phyloP scores from a whole-genome alignment of 1,284 basidiomycete genomes.

The Mycena sp. region DNA sequence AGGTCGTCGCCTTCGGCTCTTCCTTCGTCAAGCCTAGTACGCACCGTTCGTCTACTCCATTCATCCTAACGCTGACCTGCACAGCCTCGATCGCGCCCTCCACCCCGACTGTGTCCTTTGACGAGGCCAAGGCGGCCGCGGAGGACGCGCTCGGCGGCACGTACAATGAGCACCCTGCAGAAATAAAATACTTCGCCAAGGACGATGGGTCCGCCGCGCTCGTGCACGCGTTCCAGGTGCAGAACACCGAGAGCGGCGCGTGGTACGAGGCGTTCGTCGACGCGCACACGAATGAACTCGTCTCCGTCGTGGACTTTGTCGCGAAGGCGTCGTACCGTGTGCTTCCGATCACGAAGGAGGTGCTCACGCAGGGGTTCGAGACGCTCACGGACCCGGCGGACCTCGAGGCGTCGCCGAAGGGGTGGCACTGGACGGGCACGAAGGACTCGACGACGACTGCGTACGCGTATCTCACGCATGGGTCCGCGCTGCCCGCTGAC shows the following conservation, averaged over 20 bases:
- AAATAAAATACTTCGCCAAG: conserved; percentile 50
- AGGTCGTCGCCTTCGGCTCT: conserved; percentile 57
- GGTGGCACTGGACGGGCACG: conserved; percentile 53
- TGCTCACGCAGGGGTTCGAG: conserved; percentile 45
- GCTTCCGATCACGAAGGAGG: conserved; percentile 35
- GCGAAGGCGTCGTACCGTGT: conserved; percentile 45
- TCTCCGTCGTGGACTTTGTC: conserved; percentile 66
- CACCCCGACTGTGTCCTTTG: conserved; percentile 41
- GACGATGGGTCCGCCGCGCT: conserved; percentile 57
- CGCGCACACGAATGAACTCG: conserved; percentile 60
- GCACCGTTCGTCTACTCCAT: conserved; percentile 27
- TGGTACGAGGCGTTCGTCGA: conserved; percentile 75
- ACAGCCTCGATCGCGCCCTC: conserved; percentile 44
- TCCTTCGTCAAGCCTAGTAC: conserved; percentile 59
- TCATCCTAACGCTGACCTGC: conserved; percentile 14
- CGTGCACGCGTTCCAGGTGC: conserved; percentile 61
- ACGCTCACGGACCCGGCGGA: conserved; percentile 46
- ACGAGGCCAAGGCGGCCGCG: conserved; percentile 40
- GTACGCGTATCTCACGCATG: neutral
- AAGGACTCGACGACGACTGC: conserved; percentile 32
- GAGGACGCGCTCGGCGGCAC: conserved; percentile 44
- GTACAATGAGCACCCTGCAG: conserved; percentile 43
- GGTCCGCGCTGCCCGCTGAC: neutral
- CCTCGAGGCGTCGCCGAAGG: conserved; percentile 43
- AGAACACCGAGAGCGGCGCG: conserved; percentile 57